phyloP scores from a whole-genome alignment of 2,329 filamentous ascomycete species.

The Monosporascus sp. region DNA sequence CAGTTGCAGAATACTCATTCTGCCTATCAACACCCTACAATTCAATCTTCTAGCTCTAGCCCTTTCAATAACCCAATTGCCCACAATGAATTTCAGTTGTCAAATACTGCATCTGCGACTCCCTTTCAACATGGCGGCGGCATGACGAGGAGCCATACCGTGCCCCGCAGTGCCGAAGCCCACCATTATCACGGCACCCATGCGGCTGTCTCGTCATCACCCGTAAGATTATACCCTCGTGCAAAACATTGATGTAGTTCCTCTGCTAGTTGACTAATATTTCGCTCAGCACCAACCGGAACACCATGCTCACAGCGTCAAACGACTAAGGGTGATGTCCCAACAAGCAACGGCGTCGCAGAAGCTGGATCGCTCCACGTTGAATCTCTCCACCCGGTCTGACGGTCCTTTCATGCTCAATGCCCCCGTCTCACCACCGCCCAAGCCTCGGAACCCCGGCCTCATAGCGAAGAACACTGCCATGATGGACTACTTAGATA shows the following conservation, averaged over 20 bases:
- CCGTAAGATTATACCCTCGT: constrained; percentile 23
- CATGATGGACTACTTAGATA: constrained; percentile 26
- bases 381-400: constrained; percentile 35
- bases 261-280: constrained; percentile 14
- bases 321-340: constrained; percentile 30
- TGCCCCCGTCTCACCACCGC: constrained; percentile 31
- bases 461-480: constrained; percentile 16
- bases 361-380: constrained; percentile 41
- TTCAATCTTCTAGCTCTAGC: constrained; percentile 15
- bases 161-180: constrained; percentile 21
- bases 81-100: constrained; percentile 24
- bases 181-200: constrained; percentile 16
- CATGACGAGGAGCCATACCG: constrained; percentile 24
- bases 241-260: constrained; percentile 4
- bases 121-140: constrained; percentile 17
- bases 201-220: constrained; percentile 14
- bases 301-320: constrained; percentile 23
- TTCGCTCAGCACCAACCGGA: constrained; percentile 19
- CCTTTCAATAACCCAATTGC: constrained; percentile 17
- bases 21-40: constrained; percentile 18
- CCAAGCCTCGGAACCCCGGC: constrained; percentile 18
- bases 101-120: constrained; percentile 15
- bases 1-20: constrained; percentile 18
- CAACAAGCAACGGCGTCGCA: constrained; percentile 28
- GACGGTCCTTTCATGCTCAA: constrained; percentile 34